A percentile compares a stretch with the other conserved stretches of the same genome.
Conservation (phyloP, 108 stramenopile genomes). For the Craspedostauros australis region DNA sequence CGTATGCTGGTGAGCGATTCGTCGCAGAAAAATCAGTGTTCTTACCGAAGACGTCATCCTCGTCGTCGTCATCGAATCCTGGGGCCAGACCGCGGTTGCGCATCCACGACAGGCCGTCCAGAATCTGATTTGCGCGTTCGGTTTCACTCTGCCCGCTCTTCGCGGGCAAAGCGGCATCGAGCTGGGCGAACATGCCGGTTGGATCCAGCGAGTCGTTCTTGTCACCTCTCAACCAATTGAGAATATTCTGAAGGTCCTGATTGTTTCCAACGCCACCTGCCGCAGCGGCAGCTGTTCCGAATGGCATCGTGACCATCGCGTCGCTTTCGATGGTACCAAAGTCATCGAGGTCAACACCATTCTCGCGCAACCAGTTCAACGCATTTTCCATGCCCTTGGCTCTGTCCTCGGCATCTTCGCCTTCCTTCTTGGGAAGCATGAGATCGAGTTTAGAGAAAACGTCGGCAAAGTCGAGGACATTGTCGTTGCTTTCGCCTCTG, state of each 20-base stretch:
- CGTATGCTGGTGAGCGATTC: too few species aligned
- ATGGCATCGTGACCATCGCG: too few species aligned
- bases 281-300: too few species aligned
- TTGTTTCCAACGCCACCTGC: too few species aligned
- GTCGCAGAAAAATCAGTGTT: too few species aligned
- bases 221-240: slow-evolving; percentile 24
- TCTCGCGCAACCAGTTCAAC: slow-evolving; percentile 31
- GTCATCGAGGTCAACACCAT: slow-evolving; percentile 34
- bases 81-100: too few species aligned
- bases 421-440: slow-evolving; percentile 20
- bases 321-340: slow-evolving; percentile 10
- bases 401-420: slow-evolving; percentile 14
- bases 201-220: slow-evolving; percentile 11
- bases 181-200: slow-evolving; percentile 1
- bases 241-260: slow-evolving; percentile 26
- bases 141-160: slow-evolving; percentile 8
- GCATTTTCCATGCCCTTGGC: slow-evolving; percentile 47
- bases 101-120: too few species aligned
- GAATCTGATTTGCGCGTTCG: slow-evolving; percentile 21
- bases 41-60: too few species aligned
- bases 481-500: too few species aligned
- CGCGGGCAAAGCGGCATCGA: slow-evolving; percentile 11
- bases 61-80: too few species aligned
- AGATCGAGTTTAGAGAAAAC: slow-evolving; percentile 18
- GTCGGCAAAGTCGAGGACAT: too few species aligned